Conservation (phyloP, 2,329 filamentous ascomycete genomes). For the Raffaelea deltoideospora region DNA sequence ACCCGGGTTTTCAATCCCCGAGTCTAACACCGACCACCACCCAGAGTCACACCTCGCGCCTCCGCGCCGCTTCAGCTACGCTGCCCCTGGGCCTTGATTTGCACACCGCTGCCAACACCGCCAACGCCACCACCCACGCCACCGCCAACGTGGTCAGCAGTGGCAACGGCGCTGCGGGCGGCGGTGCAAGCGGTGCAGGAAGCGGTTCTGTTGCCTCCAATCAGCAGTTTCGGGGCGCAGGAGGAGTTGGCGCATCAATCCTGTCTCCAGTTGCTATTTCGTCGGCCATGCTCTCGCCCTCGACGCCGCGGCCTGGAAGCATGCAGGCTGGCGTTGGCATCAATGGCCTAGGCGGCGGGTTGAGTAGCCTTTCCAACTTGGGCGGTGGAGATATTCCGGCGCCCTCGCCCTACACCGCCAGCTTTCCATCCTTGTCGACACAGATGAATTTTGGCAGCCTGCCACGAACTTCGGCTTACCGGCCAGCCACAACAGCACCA, state of each 20-base stretch:
- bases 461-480: conserved; percentile 24
- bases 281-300: neutral
- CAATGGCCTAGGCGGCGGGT: neutral
- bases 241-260: too few species aligned
- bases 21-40: conserved; percentile 26
- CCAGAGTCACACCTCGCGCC: conserved; percentile 27
- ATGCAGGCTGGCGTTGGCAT: neutral
- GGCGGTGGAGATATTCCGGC: too few species aligned
- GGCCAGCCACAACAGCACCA: neutral
- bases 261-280: too few species aligned
- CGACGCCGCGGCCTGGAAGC: neutral
- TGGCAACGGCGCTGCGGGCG: too few species aligned
- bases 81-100: conserved; percentile 27
- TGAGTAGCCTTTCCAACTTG: neutral
- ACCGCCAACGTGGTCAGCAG: neutral
- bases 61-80: conserved; percentile 31
- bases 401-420: neutral
- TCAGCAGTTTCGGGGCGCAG: neutral
- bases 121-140: neutral
- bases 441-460: conserved; percentile 23
- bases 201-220: too few species aligned
- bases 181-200: too few species aligned
- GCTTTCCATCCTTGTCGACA: neutral
- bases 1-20: conserved; percentile 25
- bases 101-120: conserved; percentile 10